phyloP scores from a whole-genome alignment of 2,329 filamentous ascomycete species.

The Arthrobotrys entomopaga region DNA sequence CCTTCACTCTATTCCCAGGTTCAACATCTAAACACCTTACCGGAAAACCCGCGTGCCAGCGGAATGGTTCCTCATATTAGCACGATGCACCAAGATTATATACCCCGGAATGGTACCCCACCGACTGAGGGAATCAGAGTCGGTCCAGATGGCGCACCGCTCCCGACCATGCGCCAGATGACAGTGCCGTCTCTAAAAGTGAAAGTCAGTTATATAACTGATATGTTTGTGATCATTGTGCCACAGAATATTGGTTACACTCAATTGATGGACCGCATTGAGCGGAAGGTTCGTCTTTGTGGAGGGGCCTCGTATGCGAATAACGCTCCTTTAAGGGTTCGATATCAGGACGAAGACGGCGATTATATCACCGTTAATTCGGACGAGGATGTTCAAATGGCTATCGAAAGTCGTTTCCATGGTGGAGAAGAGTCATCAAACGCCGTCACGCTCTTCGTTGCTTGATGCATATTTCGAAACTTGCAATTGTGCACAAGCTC shows the following conservation, averaged over 20 bases:
- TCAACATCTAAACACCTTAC: slow-evolving; percentile 47
- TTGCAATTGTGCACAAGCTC: too few relatives aligned
- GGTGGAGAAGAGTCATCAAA: slow-evolving; percentile 50
- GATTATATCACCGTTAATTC: slow-evolving; percentile 93
- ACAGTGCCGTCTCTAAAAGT: slow-evolving; percentile 81
- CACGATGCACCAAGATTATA: slow-evolving; percentile 60
- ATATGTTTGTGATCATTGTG: slow-evolving; percentile 74
- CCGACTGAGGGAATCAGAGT: slow-evolving; percentile 30
- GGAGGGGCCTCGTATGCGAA: slow-evolving; percentile 83
- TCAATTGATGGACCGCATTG: slow-evolving; percentile 91
- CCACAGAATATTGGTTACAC: slow-evolving; percentile 95
- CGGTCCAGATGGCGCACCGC: slow-evolving; percentile 18
- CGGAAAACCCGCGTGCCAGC: slow-evolving; percentile 50
- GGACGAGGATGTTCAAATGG: slow-evolving; percentile 95
- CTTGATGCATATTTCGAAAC: background rate
- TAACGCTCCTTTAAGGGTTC: slow-evolving; percentile 78
- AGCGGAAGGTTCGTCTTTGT: slow-evolving; percentile 80
- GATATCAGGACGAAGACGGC: slow-evolving; percentile 90
- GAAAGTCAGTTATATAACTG: slow-evolving; percentile 90
- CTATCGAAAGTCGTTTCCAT: slow-evolving; percentile 68
- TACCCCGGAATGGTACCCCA: slow-evolving; percentile 46
- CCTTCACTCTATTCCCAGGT: slow-evolving; percentile 45
- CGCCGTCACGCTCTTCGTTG: slow-evolving; percentile 51
- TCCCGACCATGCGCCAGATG: slow-evolving; percentile 36
- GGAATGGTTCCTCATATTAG: slow-evolving; percentile 59